Base-by-base conservation (phyloP, 768 basidiomycete genomes). In the Leucocoprinus sp. region DNA sequence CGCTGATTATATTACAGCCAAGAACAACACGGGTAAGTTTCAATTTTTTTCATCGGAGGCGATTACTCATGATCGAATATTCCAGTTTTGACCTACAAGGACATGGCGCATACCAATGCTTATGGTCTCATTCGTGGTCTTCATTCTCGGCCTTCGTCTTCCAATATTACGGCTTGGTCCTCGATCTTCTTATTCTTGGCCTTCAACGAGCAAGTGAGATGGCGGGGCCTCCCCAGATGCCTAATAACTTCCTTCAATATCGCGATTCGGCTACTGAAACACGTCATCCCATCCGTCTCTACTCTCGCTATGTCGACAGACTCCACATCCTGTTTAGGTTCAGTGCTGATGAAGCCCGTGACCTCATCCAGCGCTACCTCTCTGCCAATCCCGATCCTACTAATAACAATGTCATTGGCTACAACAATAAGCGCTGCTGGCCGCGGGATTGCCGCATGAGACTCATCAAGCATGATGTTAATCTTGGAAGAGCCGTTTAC, bases 341-440 rank as follows among this genome's bases (percentile, higher is more conserved):
- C 72, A 86, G 84, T 15, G 95, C 95, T 7, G 96, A 99, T 55
- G 96, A 99, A 60, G 84, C 95, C 9, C 76, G 96, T 36, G 96
- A 99, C 61, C 80, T 99, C 45, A 99, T 99, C 52, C 96, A 99
- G 62, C 82, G 96, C 14, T 99, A 98, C 63, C 79, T 99, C 42
- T 90, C 86, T 42, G 95, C 93, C 17, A 93, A 97, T 58, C 96
- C 96, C 3, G 96, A 99, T 65, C 95, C 96, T 2, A 98, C 89
- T 8, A 97, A 97, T 66, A 96, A 97, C 68, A 98, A 98, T 57
- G 89, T 98, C 52, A 95, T 97, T 52, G 96, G 95, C 0, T 99
- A 97, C 66, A 97, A 97, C 70, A 98, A 97, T 72, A 96, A 95
- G 65, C 84, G 92, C 40, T 98, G 96, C 68, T 99, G 96, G 96